Evolutionary conservation across 345 rosid species (phyloP).

Genomic region (Angophora floribunda): DNA sequence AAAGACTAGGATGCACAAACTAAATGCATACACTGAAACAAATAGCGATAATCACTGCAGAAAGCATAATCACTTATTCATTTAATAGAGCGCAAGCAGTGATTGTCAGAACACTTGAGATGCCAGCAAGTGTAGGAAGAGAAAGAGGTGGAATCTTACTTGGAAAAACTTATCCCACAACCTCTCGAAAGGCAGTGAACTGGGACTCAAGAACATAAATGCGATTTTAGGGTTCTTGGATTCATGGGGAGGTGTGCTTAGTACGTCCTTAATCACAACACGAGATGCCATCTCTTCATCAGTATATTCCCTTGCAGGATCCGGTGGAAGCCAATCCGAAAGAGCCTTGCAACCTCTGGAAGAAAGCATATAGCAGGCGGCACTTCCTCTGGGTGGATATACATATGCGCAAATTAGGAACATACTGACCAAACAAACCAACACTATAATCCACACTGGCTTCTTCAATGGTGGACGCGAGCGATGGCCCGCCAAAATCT

Average conservation of each 20-base stretch:
- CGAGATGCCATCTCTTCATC: constrained; percentile 83
- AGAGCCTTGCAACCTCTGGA: constrained; percentile 80
- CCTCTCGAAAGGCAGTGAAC: constrained; percentile 85
- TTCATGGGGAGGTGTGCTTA: constrained; percentile 38
- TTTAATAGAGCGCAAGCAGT: not conserved
- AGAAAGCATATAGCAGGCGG: constrained; percentile 76
- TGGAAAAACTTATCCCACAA: constrained; percentile 87
- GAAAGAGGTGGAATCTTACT: constrained; percentile 19
- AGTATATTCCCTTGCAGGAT: constrained; percentile 58
- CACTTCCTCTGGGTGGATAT: constrained; percentile 68
- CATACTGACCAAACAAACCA: constrained; percentile 63
- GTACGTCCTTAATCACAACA: constrained; percentile 60
- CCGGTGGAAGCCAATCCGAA: constrained; percentile 88
- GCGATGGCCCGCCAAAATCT: constrained; percentile 57
- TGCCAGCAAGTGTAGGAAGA: not conserved
- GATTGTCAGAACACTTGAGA: not conserved
- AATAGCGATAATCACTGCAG: not conserved
- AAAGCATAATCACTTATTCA: not conserved
- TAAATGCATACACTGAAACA: not conserved
- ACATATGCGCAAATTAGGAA: constrained; percentile 62
- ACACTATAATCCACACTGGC: constrained; percentile 75
- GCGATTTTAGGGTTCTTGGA: constrained; percentile 67
- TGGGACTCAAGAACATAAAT: constrained; percentile 83
- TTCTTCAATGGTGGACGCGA: constrained; percentile 58
- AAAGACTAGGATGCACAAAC: not conserved